Conservation (phyloP, 371 early-diverging fungal species). For the Rhizopus sp. region DNA sequence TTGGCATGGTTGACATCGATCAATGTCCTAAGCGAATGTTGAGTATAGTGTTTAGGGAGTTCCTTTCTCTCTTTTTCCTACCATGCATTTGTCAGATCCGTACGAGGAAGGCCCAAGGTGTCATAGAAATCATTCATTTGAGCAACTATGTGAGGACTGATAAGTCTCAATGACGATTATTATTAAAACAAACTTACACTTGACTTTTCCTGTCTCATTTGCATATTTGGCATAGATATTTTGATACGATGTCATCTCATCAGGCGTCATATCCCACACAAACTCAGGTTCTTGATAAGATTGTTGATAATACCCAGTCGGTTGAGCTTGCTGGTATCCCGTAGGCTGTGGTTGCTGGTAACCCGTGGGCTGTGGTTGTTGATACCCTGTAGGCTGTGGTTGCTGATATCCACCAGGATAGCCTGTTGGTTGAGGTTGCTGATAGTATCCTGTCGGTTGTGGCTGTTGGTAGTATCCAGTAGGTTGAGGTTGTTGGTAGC, state of each 20-base stretch:
- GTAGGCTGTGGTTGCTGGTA: slow-evolving; percentile 22
- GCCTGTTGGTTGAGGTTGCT: slow-evolving; percentile 13
- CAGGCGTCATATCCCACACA: slow-evolving; percentile 75
- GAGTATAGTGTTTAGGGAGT: background rate
- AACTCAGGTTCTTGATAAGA: slow-evolving; percentile 45
- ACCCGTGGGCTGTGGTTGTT: slow-evolving; percentile 26
- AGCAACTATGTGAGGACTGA: slow-evolving; percentile 39
- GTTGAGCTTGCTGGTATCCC: slow-evolving; percentile 40
- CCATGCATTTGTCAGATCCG: slow-evolving; percentile 65
- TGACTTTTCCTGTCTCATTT: slow-evolving; percentile 62
- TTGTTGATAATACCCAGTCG: slow-evolving; percentile 37
- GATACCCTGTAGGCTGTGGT: slow-evolving; percentile 21
- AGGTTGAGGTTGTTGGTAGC: slow-evolving; percentile 40
- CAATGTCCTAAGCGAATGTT: slow-evolving; percentile 39
- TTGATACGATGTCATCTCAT: slow-evolving; percentile 71
- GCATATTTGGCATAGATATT: slow-evolving; percentile 62
- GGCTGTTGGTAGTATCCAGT: slow-evolving; percentile 38
- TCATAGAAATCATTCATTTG: slow-evolving; percentile 66
- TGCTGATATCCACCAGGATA: slow-evolving; percentile 16
- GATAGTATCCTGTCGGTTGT: slow-evolving; percentile 38
- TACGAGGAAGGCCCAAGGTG: slow-evolving; percentile 59
- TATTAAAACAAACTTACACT: slow-evolving; percentile 41
- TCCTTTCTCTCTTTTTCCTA: slow-evolving; percentile 17
- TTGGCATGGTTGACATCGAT: slow-evolving; percentile 67
- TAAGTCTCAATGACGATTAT: background rate